Evolutionary conservation across 23 red algal genomes (phyloP).

Genomic region (Gracilaria domingensis): DNA sequence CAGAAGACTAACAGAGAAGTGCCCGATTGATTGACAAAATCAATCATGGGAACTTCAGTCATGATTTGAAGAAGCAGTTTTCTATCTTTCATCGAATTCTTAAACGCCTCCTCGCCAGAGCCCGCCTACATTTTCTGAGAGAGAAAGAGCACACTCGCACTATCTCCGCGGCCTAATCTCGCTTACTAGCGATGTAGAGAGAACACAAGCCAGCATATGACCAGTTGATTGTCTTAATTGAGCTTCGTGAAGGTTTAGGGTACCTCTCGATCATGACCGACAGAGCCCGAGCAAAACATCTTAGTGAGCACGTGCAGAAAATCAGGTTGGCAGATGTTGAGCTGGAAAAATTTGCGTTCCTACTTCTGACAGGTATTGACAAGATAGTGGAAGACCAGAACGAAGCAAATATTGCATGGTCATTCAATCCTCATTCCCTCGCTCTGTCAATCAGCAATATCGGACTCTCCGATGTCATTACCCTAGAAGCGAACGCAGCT

Average conservation of each 20-base stretch:
- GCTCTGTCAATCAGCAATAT: conserved; percentile 34
- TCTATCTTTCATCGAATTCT: conserved; percentile 77
- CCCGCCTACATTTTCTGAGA: conserved; percentile 50
- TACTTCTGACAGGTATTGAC: conserved; percentile 57
- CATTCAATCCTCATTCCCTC: conserved; percentile 28
- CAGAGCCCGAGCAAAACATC: not conserved
- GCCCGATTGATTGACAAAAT: conserved; percentile 56
- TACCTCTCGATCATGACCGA: conserved; percentile 45
- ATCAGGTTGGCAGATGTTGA: conserved; percentile 73
- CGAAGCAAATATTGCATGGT: conserved; percentile 35
- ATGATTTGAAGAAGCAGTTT: conserved; percentile 65
- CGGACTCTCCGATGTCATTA: conserved; percentile 52
- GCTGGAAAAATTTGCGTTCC: conserved; percentile 62
- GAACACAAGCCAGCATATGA: conserved; percentile 28
- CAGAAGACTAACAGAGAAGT: conserved; percentile 80
- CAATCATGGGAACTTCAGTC: conserved; percentile 42
- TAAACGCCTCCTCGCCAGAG: conserved; percentile 79
- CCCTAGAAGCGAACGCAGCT: conserved; percentile 48
- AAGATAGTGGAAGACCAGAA: conserved; percentile 43
- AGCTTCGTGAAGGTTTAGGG: conserved; percentile 50
- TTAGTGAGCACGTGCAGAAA: conserved; percentile 63
- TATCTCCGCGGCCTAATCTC: not conserved
- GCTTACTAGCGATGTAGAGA: conserved; percentile 48
- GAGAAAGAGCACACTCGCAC: not conserved
- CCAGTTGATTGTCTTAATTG: conserved; percentile 62